Base-by-base conservation (phyloP, 768 basidiomycete genomes). In the Mycena venus region DNA sequence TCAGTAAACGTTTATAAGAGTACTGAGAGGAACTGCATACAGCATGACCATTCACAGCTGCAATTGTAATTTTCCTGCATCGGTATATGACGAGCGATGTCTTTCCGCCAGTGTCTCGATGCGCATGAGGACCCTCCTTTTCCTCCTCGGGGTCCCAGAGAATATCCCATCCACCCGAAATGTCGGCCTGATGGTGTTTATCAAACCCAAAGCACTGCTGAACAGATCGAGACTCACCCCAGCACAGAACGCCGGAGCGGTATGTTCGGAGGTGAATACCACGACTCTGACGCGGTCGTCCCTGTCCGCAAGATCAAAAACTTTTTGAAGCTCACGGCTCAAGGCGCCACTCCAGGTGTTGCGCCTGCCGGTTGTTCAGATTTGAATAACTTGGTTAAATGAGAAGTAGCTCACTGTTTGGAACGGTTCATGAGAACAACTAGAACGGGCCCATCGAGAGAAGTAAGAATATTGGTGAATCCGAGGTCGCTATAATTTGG, bases 41-140 rank as follows among this genome's bases (percentile, higher is more conserved):
- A 4, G 88, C 88, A 75, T 89, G 86, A 0, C 89, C 89, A 66
- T 90, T 89, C 21, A 90, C 87, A 1, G 88, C 88, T 17, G 83
- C 84, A 42, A 90, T 87, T 21, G 89, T 86, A 15, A 91, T 84
- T 78, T 91, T 91, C 53, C 90, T 86, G 80, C 89, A 91, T 8
- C 85, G 84, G 66, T 87, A 86, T 60, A 91, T 86, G 11, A 85
- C 84, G 58, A 91, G 76, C 23, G 89, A 78, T 8, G 88, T 82
- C 32, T 80, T 74, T 3, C 90, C 90, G 56, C 90, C 90, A 4
- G 80, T 74, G 72, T 91, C 90, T 40, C 89, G 82, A 78, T 89
- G 87, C 12, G 88, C 88, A 73, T 88, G 87, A 32, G 85, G 84
- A 14, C 89, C 89, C 77, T 89, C 87, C 71, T 82, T 85, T 67